Evolutionary conservation across 2,329 filamentous ascomycete species (phyloP), one percentile per base, ranked within the genome.

Genomic region (Cercospora sp.): DNA sequence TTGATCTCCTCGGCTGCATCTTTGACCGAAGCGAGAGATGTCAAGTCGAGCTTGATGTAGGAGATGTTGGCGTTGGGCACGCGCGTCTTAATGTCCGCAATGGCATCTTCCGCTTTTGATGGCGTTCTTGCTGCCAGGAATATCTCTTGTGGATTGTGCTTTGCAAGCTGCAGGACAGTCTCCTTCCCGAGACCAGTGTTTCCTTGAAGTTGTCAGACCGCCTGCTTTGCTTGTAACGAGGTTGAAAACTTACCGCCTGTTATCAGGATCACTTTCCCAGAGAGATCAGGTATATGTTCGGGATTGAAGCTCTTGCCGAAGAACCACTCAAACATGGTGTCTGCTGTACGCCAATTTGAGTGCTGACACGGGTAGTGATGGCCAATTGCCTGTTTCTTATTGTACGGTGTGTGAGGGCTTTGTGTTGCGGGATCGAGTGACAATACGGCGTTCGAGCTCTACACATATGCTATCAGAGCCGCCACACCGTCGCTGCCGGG

Each of bases 1-100:
- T 74, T 65, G 69, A 83, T 82, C 3, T 74, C 73, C 10, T 77
- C 75, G 1, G 82, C 83, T 0, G 82, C 85, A 1, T 77, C 71
- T 7, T 79, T 81, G 72, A 87, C 81, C 13, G 84, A 86, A n/a
- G 79, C 73, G 51, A 88, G 81, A 0, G 85, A 86, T 0, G 81
- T 74, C 16, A 87, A 79, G 71, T 88, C 85, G 30, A 86, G 80
- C 8, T 80, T 75, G 8, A 87, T 75, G 71, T 80, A 80, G 28
- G 79, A 78, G 66, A 86, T 80, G 63, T 71, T 73, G 68, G 79
- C 79, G 62, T 77, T 72, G 6, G 81, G 79, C 1, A 79, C 76
- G 3, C 69, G 59, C 5, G 71, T 68, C 34, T 80, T 77, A 72
- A 84, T 78, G 21, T 81, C 78, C 21, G 74, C 65, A 65, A 84